Conservation (phyloP, 1,284 basidiomycete genomes). For the Apiotrichum porosum region DNA sequence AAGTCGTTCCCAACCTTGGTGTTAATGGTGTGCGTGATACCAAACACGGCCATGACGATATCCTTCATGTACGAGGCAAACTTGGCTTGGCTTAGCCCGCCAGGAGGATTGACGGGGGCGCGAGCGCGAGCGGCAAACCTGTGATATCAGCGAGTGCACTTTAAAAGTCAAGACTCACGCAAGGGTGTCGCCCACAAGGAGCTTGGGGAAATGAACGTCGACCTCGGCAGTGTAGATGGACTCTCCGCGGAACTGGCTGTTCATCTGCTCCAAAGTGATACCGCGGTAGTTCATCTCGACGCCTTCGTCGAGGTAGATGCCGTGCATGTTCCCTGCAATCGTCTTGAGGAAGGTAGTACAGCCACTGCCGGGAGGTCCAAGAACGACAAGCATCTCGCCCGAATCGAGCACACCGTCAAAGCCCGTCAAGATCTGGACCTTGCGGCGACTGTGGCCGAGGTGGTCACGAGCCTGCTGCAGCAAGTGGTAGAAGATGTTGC, state of each 20-base stretch:
- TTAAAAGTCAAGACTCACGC: slow-evolving; percentile 21
- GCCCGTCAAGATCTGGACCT: slow-evolving; percentile 52
- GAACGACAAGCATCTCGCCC: slow-evolving; percentile 56
- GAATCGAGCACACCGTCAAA: slow-evolving; percentile 50
- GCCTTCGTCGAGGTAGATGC: slow-evolving; percentile 49
- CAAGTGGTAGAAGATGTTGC: slow-evolving; percentile 47
- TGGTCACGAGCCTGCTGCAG: slow-evolving; percentile 40
- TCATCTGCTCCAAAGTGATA: slow-evolving; percentile 45
- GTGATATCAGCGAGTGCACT: too few relatives aligned
- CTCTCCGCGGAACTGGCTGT: slow-evolving; percentile 45
- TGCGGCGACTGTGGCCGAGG: slow-evolving; percentile 42
- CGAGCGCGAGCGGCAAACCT: slow-evolving; percentile 35
- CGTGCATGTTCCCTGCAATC: slow-evolving; percentile 55
- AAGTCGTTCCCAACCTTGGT: slow-evolving; percentile 50
- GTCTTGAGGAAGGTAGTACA: slow-evolving; percentile 58
- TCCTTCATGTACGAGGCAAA: slow-evolving; percentile 50
- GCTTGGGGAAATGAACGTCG: slow-evolving; percentile 54
- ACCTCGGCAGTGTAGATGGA: slow-evolving; percentile 51
- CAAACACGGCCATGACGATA: slow-evolving; percentile 53
- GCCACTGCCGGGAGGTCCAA: slow-evolving; percentile 58
- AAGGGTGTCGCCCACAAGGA: slow-evolving; percentile 52
- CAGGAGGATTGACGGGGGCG: slow-evolving; percentile 47
- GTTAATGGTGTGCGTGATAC: slow-evolving; percentile 53
- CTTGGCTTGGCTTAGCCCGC: slow-evolving; percentile 40
- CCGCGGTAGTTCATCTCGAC: slow-evolving; percentile 47